Evolutionary conservation across 2,329 filamentous ascomycete genomes (phyloP).

Genomic region (Hortaea werneckii): DNA sequence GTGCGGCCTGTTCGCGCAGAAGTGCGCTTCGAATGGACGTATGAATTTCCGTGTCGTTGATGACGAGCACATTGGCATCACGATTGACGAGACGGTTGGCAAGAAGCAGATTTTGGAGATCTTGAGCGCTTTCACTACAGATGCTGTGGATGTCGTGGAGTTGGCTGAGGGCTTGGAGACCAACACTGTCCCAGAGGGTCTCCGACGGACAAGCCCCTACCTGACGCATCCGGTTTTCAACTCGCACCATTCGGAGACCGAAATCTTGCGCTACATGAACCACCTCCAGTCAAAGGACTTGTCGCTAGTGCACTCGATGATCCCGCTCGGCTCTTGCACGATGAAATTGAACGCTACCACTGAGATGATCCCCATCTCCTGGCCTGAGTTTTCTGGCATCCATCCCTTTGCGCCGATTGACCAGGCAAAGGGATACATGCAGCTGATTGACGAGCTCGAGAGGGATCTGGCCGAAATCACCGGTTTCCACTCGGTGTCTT

Average conservation of each 20-base stretch:
- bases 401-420: slow-evolving; percentile 67
- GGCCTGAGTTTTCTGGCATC: slow-evolving; percentile 63
- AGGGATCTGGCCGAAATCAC: slow-evolving; percentile 71
- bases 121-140: slow-evolving; percentile 44
- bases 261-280: slow-evolving; percentile 85
- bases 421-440: slow-evolving; percentile 56
- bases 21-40: slow-evolving; percentile 39
- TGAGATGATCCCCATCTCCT: slow-evolving; percentile 81
- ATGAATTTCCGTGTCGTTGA: slow-evolving; percentile 57
- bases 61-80: slow-evolving; percentile 56
- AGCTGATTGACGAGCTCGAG: slow-evolving; percentile 63
- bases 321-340: slow-evolving; percentile 89
- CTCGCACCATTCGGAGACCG: slow-evolving; percentile 86
- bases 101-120: slow-evolving; percentile 48
- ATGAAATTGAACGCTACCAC: slow-evolving; percentile 92
- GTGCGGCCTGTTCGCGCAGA: slow-evolving; percentile 42
- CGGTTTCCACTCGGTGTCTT: slow-evolving; percentile 76
- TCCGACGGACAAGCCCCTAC: slow-evolving; percentile 64
- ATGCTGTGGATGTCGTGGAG: slow-evolving; percentile 27
- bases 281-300: slow-evolving; percentile 90
- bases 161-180: slow-evolving; percentile 22
- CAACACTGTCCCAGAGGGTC: slow-evolving; percentile 41
- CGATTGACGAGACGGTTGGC: slow-evolving; percentile 64
- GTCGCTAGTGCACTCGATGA: slow-evolving; percentile 94
- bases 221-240: slow-evolving; percentile 92